Percentiles rank a stretch among this genome's conserved stretches.
phyloP scores from a whole-genome alignment of 441 rosid genomes.

The Omphalea diandra region DNA sequence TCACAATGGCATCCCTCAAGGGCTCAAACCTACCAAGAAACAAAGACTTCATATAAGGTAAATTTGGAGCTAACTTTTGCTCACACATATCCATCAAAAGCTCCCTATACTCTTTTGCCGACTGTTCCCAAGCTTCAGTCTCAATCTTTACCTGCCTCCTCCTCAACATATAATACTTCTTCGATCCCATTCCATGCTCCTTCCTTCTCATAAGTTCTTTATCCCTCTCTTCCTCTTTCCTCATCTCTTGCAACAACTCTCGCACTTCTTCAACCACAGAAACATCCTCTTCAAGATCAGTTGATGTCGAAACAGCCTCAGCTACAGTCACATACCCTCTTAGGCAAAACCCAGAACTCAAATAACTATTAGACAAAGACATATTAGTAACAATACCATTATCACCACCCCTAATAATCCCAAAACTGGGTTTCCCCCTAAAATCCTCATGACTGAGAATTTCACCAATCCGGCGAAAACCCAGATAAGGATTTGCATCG shows the following conservation, averaged over 20 bases:
- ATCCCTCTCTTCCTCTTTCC: conserved; percentile 48
- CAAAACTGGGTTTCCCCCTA: conserved; percentile 32
- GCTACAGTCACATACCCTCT: conserved; percentile 74
- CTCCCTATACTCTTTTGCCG: conserved; percentile 82
- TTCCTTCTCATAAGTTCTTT: conserved; percentile 20
- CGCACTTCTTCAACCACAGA: conserved; percentile 59
- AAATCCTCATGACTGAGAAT: conserved; percentile 32
- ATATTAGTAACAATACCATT: not conserved
- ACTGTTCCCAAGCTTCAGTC: conserved; percentile 93
- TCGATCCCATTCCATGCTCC: conserved; percentile 41
- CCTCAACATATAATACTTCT: conserved; percentile 50
- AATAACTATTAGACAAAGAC: conserved; percentile 20
- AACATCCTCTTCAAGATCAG: conserved; percentile 72
- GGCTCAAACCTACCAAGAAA: conserved; percentile 99
- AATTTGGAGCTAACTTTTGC: conserved; percentile 83
- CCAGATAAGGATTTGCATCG: conserved; percentile 29
- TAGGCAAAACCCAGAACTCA: conserved; percentile 40
- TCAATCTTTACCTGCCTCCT: conserved; percentile 85
- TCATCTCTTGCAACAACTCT: conserved; percentile 59
- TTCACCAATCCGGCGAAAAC: conserved; percentile 31
- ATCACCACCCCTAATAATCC: conserved; percentile 25
- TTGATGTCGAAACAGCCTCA: conserved; percentile 72
- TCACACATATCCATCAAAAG: conserved; percentile 88
- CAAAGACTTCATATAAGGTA: conserved; percentile 86
- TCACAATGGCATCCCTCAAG: conserved; percentile 61